These are phyloP conservation scores for Cenchrus americanus DNA, from an alignment of 176 grass and related monocot genomes.

Conservation along the genomic window DNA sequence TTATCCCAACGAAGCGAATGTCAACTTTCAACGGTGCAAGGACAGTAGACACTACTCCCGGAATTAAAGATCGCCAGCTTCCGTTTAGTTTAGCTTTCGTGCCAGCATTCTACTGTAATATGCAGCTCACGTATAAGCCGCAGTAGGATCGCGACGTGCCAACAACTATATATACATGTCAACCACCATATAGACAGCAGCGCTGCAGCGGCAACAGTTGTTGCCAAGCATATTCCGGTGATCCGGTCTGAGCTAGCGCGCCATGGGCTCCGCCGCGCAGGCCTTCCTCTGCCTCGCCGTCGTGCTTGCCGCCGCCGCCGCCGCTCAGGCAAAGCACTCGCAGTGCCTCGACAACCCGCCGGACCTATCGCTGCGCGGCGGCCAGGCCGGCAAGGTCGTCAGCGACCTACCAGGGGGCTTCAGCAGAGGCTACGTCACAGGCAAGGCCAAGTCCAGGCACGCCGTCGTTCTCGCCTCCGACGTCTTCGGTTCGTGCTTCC, in stretches of 20 bases:
- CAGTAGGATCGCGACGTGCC: background rate
- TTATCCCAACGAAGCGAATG: too few species aligned
- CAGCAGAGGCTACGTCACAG: conserved; percentile 36
- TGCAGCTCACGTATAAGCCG: too few species aligned
- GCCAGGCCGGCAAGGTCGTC: conserved; percentile 9
- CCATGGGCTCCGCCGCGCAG: background rate
- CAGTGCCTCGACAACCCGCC: conserved; percentile 40
- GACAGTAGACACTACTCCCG: too few species aligned
- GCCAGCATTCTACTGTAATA: too few species aligned
- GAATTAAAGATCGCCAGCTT: too few species aligned
- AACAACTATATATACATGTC: background rate
- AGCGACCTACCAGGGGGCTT: conserved; percentile 17
- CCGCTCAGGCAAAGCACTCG: background rate
- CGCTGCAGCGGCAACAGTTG: background rate
- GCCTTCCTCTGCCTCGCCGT: background rate
- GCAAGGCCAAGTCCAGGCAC: background rate
- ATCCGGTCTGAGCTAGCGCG: background rate
- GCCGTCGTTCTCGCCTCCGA: conserved; percentile 42
- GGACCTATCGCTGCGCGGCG: background rate
- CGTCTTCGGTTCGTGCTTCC: conserved; percentile 13
- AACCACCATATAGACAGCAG: too few species aligned
- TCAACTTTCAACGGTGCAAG: too few species aligned
- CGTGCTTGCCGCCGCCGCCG: background rate
- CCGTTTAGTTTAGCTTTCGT: too few species aligned
- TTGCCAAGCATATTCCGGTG: background rate